phyloP scores from a whole-genome alignment of 2,329 filamentous ascomycete genomes.

The Clonostachys byssicola region DNA sequence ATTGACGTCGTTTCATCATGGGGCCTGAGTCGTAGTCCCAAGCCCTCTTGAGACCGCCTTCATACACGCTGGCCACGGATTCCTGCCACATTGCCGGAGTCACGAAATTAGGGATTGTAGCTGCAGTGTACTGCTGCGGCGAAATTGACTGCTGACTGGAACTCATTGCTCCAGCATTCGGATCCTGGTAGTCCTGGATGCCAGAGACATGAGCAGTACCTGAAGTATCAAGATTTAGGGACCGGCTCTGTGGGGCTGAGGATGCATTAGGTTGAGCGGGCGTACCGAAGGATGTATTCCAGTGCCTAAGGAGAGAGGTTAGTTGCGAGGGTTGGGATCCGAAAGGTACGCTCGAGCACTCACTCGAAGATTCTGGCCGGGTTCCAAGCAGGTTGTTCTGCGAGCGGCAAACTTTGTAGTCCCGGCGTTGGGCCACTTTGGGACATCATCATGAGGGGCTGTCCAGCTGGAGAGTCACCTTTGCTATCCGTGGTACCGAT shows the following conservation, averaged over 20 bases:
- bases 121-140: slow-evolving; percentile 46
- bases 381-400: slow-evolving; percentile 72
- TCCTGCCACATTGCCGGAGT: slow-evolving; percentile 73
- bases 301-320: slow-evolving; percentile 60
- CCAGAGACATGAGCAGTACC: slow-evolving; percentile 49
- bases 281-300: slow-evolving; percentile 91
- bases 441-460: slow-evolving; percentile 69
- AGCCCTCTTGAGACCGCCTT: slow-evolving; percentile 57
- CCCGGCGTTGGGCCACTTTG: slow-evolving; percentile 51
- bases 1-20: slow-evolving; percentile 19
- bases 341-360: slow-evolving; percentile 29
- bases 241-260: slow-evolving; percentile 34
- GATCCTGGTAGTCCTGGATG: slow-evolving; percentile 47
- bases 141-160: slow-evolving; percentile 39
- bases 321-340: slow-evolving; percentile 2
- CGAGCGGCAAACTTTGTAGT: slow-evolving; percentile 53
- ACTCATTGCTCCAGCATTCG: slow-evolving; percentile 35
- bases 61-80: slow-evolving; percentile 65
- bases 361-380: slow-evolving; percentile 87
- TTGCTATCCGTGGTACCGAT: slow-evolving; percentile 69
- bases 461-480: slow-evolving; percentile 69
- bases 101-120: slow-evolving; percentile 55
- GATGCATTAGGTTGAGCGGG: slow-evolving; percentile 29
- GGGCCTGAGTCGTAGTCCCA: slow-evolving; percentile 50
- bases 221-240: slow-evolving; percentile 50